These are phyloP conservation scores for Ustilago trichophora DNA, from an alignment of 1,284 basidiomycete genomes.

Conservation along the genomic window DNA sequence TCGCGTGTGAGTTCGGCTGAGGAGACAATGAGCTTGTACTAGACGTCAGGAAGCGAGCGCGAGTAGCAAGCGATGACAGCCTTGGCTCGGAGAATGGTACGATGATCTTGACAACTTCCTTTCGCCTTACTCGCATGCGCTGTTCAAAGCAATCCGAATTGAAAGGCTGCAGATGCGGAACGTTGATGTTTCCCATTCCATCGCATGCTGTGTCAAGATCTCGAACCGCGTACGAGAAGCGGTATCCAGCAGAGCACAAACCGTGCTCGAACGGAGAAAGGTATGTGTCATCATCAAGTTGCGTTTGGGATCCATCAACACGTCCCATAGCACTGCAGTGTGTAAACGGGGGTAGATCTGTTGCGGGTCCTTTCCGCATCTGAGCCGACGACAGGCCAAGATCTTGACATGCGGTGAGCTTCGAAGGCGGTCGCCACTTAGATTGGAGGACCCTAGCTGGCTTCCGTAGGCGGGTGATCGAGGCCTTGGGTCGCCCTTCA, in stretches of 20 bases:
- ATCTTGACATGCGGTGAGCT: slow-evolving; percentile 1
- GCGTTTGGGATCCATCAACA: no score
- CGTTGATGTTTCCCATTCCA: not conserved
- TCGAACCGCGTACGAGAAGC: not conserved
- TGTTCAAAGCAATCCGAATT: not conserved
- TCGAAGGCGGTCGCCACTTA: slow-evolving; percentile 3
- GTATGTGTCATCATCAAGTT: not conserved
- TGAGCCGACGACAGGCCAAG: slow-evolving; percentile 6
- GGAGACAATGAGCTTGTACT: not conserved
- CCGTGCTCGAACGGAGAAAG: slow-evolving; percentile 16
- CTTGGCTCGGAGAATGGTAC: slow-evolving; percentile 29
- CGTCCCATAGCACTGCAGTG: not conserved
- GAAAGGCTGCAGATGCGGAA: slow-evolving; percentile 7
- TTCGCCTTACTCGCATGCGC: slow-evolving; percentile 11
- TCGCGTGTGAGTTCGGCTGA: not conserved
- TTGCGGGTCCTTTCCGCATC: not conserved
- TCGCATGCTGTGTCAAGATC: no score
- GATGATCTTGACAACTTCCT: slow-evolving; percentile 42
- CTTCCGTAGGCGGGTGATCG: no score
- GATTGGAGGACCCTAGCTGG: not conserved
- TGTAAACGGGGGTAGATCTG: slow-evolving; percentile 5
- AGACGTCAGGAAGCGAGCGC: slow-evolving; percentile 20
- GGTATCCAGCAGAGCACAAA: slow-evolving; percentile 16
- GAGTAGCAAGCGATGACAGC: slow-evolving; percentile 8
- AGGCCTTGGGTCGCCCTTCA: no score